A percentile compares a stretch with the other conserved stretches of the same genome.
Conservation (phyloP, 805 yeast species). For the Monosporozyma unispora region DNA sequence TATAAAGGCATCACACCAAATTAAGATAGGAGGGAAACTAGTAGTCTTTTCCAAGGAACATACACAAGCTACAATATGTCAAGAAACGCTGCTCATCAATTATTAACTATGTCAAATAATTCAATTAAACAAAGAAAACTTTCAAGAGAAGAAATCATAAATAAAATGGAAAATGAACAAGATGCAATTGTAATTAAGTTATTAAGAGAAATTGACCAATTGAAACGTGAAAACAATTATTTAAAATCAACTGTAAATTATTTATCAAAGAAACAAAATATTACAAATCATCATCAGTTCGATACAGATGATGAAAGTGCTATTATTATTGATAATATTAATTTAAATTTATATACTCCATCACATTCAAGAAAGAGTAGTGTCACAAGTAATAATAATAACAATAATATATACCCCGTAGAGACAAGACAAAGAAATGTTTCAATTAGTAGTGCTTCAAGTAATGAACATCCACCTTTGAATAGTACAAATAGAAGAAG, state of each 20-base stretch:
- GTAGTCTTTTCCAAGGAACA: too few species aligned
- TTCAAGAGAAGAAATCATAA: slow-evolving; percentile 41
- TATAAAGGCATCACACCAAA: not conserved
- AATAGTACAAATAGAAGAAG: not conserved
- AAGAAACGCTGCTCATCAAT: not conserved
- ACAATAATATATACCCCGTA: slow-evolving; percentile 1
- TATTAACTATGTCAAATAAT: not conserved
- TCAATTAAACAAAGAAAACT: slow-evolving; percentile 10
- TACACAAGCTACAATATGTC: not conserved
- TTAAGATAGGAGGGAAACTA: not conserved
- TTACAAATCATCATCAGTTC: not conserved
- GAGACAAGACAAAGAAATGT: not conserved
- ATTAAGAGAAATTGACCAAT: slow-evolving; percentile 41
- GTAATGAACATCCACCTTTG: not conserved
- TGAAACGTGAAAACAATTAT: slow-evolving; percentile 40
- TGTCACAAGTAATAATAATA: not conserved
- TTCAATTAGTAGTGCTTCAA: not conserved
- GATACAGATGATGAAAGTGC: slow-evolving; percentile 6
- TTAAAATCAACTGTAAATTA: slow-evolving; percentile 23
- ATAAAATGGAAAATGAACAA: slow-evolving; percentile 56
- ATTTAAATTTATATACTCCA: not conserved
- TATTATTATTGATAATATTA: slow-evolving; percentile 4
- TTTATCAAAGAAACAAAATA: not conserved
- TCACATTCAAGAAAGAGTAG: not conserved
- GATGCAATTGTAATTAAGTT: slow-evolving; percentile 50